Evolutionary conservation across 306 rosid species (phyloP), one percentile per base, ranked within the genome.

Genomic region (Medicago arabica): DNA sequence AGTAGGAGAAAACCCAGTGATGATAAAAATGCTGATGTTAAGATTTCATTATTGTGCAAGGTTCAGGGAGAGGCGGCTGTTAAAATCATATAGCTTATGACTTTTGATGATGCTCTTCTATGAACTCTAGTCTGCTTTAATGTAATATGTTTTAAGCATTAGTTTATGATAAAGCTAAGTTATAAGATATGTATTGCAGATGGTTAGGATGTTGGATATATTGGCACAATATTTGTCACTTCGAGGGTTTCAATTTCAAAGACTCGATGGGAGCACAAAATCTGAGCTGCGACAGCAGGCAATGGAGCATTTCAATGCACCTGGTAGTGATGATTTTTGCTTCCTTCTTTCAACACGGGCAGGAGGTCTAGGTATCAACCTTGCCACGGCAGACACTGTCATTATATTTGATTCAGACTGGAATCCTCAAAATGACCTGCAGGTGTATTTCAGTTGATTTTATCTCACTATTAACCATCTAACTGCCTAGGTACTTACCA

Each of bases 301-400:
- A 38, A 96, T 96, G 99, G 99, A 96, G 9, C 99, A 96, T 85
- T 96, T 96, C 74, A 96, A 96, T 85, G 99, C 98, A 39, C 92
- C 98, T 80, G 98, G 94, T 43, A 96, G 99, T 83, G 98, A 96
- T 72, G 99, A 96, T 81, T 96, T 96, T 81, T 96, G 99, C 83
- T 96, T 96, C 87, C 99, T 96, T 81, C 99, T 96, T 79, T 96
- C 99, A 81, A 96, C 99, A 11, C 86, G 99, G 53, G 99, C 99
- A 63, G 99, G 99, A 69, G 99, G 99, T 76, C 76, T 96, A 74
- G 99, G 99, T 71, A 96, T 96, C 75, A 96, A 96, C 86, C 97
- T 96, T 79, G 99, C 99, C 78, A 96, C 99, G 4, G 99, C 99
- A 18, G 99, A 96, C 84, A 96, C 99, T 5, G 99, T 96, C 61